Conservation (phyloP, 2,329 filamentous ascomycete genomes). For the Zelopaecilomyces penicillatus region DNA sequence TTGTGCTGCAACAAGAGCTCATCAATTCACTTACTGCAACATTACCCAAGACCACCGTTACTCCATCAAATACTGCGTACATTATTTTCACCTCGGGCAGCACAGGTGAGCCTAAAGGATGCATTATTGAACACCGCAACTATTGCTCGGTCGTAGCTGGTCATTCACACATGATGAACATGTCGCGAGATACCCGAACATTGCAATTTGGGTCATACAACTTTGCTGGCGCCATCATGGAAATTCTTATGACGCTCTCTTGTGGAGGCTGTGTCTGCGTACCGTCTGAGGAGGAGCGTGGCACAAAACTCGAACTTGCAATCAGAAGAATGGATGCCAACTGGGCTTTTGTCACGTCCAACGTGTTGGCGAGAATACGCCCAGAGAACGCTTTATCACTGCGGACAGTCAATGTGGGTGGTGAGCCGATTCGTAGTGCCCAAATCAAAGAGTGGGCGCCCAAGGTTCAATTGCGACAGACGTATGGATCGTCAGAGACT, state of each 20-base stretch:
- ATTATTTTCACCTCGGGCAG: constrained; percentile 45
- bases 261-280: constrained; percentile 14
- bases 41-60: not conserved
- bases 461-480: not conserved
- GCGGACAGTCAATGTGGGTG: constrained; percentile 7
- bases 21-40: not conserved
- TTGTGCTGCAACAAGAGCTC: not conserved
- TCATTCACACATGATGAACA: constrained; percentile 3
- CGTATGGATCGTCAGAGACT: not conserved
- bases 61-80: constrained; percentile 9
- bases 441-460: not conserved
- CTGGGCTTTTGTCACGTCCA: constrained; percentile 7
- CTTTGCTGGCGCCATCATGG: constrained; percentile 11
- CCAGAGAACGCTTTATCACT: constrained; percentile 8
- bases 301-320: constrained; percentile 4
- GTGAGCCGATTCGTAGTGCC: constrained; percentile 9
- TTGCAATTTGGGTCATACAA: constrained; percentile 14
- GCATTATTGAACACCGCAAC: constrained; percentile 20
- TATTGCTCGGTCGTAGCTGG: not conserved
- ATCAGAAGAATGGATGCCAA: constrained; percentile 5
- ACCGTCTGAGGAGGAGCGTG: constrained; percentile 11
- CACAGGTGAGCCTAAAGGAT: constrained; percentile 41
- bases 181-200: constrained; percentile 1
- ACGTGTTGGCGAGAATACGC: constrained; percentile 7
- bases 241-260: constrained; percentile 7